Conservation (phyloP, 176 grass and related monocot genomes). For the Tillandsia leiboldiana region DNA sequence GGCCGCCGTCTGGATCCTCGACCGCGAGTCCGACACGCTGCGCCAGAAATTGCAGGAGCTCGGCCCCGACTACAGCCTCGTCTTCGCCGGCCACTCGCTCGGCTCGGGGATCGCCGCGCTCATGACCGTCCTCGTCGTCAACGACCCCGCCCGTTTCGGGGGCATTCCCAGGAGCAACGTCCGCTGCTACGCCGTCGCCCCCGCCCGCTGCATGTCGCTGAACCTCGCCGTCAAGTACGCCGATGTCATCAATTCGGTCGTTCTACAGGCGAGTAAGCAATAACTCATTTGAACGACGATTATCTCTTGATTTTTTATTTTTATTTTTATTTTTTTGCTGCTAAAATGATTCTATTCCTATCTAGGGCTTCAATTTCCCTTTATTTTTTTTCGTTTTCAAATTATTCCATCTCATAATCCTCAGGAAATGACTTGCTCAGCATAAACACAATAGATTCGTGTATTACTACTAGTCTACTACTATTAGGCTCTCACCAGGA, state of each 20-base stretch:
- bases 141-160: slow-evolving; percentile 53
- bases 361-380: too few species aligned
- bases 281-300: too few species aligned
- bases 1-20: slow-evolving; percentile 60
- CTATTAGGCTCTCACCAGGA: too few species aligned
- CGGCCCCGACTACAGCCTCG: slow-evolving; percentile 47
- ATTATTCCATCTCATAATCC: too few species aligned
- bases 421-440: too few species aligned
- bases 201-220: slow-evolving; percentile 88
- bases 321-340: too few species aligned
- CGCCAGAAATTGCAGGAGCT: slow-evolving; percentile 24
- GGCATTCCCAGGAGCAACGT: slow-evolving; percentile 50
- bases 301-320: too few species aligned
- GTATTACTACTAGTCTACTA: too few species aligned
- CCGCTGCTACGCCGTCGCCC: slow-evolving; percentile 69
- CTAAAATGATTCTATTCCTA: too few species aligned
- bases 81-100: slow-evolving; percentile 84
- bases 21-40: slow-evolving; percentile 51
- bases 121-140: slow-evolving; percentile 73
- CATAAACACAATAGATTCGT: too few species aligned
- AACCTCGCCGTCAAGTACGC: slow-evolving; percentile 99
- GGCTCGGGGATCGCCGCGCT: slow-evolving; percentile 85
- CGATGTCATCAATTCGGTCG: slow-evolving; percentile 80
- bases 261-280: slow-evolving; percentile 55
- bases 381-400: too few species aligned